phyloP scores from a whole-genome alignment of 75 land plant genomes.

The Selaginella tamariscina region DNA sequence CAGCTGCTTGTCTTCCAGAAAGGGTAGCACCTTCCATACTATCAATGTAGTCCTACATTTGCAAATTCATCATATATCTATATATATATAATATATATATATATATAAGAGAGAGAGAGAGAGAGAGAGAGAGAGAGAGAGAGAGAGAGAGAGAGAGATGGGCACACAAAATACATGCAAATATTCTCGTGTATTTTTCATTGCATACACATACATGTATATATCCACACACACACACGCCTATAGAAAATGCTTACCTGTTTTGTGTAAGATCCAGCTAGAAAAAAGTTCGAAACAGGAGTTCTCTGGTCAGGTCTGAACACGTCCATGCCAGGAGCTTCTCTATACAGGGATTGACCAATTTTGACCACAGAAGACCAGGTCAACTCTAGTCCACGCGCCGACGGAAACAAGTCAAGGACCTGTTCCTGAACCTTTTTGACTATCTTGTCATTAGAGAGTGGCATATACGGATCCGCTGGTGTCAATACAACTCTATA shows the following conservation, averaged over 20 bases:
- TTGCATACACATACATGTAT: too few species aligned
- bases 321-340: constrained; percentile 90
- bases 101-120: background rate
- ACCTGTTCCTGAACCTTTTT: constrained; percentile 74
- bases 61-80: background rate
- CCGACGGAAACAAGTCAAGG: constrained; percentile 70
- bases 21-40: constrained; percentile 99
- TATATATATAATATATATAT: background rate
- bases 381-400: constrained; percentile 63
- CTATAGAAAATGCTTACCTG: constrained; percentile 48
- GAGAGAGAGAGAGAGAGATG: too few species aligned
- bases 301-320: constrained; percentile 94
- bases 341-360: constrained; percentile 84
- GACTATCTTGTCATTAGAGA: constrained; percentile 80
- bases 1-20: constrained; percentile 84
- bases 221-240: too few species aligned
- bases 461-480: constrained; percentile 95
- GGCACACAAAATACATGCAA: too few species aligned
- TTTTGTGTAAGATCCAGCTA: constrained; percentile 95
- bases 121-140: background rate
- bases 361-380: constrained; percentile 98
- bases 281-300: constrained; percentile 84
- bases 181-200: too few species aligned
- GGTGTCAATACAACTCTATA: constrained; percentile 89
- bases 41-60: constrained; percentile 81